phyloP scores from a whole-genome alignment of 148 eudicot species.

The Cornus suecica region DNA sequence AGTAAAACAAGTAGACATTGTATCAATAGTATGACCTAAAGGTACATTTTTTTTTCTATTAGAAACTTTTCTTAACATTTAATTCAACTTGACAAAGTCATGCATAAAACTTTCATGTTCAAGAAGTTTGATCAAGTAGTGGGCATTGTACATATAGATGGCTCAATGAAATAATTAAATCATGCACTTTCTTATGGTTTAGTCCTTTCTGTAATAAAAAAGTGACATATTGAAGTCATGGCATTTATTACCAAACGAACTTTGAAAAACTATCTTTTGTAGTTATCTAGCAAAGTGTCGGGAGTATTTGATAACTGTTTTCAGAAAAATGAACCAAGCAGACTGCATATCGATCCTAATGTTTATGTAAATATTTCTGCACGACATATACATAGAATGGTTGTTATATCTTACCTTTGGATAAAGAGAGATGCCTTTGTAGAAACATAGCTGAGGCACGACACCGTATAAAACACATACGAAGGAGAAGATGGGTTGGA shows the following conservation, averaged over 20 bases:
- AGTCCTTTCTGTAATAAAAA: no score
- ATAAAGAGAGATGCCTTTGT: not conserved
- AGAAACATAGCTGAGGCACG: conserved; percentile 5
- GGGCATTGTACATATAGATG: not conserved
- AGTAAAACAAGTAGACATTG: not conserved
- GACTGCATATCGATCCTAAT: no score
- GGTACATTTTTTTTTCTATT: not conserved
- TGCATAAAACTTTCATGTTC: not conserved
- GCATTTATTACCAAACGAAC: no score
- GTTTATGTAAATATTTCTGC: not conserved
- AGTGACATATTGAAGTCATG: no score
- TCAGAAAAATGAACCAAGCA: no score
- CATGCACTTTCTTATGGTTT: no score
- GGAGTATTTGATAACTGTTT: no score
- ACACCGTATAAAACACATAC: not conserved
- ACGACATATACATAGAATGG: conserved; percentile 7
- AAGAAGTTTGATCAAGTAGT: no score
- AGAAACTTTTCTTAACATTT: no score
- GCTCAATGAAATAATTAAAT: not conserved
- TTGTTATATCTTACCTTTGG: conserved; percentile 2
- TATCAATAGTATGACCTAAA: not conserved
- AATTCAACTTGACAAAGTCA: no score
- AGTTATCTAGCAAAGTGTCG: no score
- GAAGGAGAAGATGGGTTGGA: not conserved
- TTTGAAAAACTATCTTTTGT: no score